Percentiles rank a stretch among this genome's conserved stretches.
These are phyloP conservation scores for Serendipita sp. DNA, from an alignment of 768 basidiomycete species.

Conservation along the genomic window DNA sequence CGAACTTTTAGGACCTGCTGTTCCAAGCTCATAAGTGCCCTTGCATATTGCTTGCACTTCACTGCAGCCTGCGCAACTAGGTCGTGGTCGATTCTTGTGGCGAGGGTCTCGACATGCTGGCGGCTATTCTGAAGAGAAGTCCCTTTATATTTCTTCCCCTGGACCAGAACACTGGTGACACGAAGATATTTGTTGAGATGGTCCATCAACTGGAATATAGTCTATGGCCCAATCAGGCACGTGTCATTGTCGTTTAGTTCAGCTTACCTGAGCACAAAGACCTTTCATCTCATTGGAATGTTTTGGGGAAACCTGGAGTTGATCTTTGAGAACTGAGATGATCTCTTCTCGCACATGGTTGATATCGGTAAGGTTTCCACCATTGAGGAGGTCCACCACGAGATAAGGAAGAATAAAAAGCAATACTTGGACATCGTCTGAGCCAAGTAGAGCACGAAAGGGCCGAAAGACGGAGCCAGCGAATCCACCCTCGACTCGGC, in stretches of 20 bases:
- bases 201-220: constrained; percentile 86
- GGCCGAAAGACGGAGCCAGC: constrained; percentile 61
- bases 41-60: constrained; percentile 85
- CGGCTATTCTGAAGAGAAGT: constrained; percentile 34
- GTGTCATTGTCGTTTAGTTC: neutral
- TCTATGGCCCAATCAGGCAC: constrained; percentile 31
- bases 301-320: constrained; percentile 45
- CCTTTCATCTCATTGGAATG: constrained; percentile 65
- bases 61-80: constrained; percentile 89
- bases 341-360: constrained; percentile 61
- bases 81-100: constrained; percentile 70
- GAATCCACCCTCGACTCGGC: constrained; percentile 36
- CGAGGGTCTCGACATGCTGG: constrained; percentile 49
- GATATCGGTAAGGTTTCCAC: constrained; percentile 47
- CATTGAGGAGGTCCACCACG: constrained; percentile 69
- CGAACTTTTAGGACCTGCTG: constrained; percentile 50
- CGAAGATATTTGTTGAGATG: constrained; percentile 86
- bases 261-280: constrained; percentile 77
- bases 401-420: constrained; percentile 84
- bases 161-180: constrained; percentile 49
- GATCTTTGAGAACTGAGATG: constrained; percentile 69
- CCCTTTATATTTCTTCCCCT: constrained; percentile 36
- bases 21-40: constrained; percentile 91
- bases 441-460: constrained; percentile 62
- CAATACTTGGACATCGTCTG: constrained; percentile 89